Conservation (phyloP, 2,329 filamentous ascomycete genomes). For the Hypoxylon sp. region DNA sequence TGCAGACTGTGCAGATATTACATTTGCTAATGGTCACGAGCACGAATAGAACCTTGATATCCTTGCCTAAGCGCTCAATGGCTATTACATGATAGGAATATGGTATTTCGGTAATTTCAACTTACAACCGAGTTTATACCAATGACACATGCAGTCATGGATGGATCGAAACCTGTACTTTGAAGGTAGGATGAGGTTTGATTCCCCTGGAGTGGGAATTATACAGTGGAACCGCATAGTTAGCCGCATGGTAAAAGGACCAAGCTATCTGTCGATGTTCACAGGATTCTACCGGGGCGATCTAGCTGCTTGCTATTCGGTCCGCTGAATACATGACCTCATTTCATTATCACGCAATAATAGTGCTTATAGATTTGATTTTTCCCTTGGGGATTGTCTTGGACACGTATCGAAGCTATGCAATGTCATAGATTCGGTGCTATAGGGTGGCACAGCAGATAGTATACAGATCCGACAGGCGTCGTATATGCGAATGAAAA, state of each 20-base stretch:
- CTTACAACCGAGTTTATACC: not conserved
- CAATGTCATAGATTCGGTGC: not conserved
- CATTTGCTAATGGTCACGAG: not conserved
- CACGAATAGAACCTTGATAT: not conserved
- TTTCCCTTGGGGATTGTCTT: not conserved
- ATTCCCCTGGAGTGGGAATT: not conserved
- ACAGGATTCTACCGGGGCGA: not conserved
- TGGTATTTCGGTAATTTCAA: conserved; percentile 3
- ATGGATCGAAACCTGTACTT: not conserved
- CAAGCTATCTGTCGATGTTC: not conserved
- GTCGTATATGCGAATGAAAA: not conserved
- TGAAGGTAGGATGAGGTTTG: not conserved
- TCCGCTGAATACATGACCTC: not conserved
- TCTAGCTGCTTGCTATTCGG: not conserved
- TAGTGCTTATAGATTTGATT: not conserved
- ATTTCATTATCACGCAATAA: conserved; percentile 11
- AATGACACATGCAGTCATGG: not conserved
- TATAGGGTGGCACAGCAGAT: not conserved
- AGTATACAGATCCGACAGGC: conserved; percentile 2
- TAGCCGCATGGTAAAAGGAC: not conserved
- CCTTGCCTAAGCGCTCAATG: not conserved
- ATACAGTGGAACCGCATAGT: not conserved
- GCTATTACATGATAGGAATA: not conserved
- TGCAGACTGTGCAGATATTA: conserved; percentile 10
- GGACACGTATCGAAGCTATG: not conserved